phyloP scores from a whole-genome alignment of 208 protist genomes.

The Tritrichomonas musculus region DNA sequence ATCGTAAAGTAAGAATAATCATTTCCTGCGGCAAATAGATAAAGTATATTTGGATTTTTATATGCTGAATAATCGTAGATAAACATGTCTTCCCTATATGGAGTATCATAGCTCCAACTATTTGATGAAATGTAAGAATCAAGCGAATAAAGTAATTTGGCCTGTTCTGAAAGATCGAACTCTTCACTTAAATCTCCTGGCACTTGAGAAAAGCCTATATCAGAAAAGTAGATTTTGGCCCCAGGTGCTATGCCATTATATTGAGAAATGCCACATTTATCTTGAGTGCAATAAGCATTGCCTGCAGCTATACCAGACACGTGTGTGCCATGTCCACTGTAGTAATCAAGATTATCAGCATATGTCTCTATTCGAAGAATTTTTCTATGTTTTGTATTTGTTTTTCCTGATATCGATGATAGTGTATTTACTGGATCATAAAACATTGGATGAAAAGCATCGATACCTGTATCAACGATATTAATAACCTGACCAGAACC shows the following conservation, averaged over 20 bases:
- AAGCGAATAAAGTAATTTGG: neutral
- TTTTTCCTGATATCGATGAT: neutral
- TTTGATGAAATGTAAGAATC: neutral
- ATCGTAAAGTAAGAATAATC: neutral
- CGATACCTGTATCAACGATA: neutral
- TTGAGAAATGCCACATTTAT: neutral
- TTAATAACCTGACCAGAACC: neutral
- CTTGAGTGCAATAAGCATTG: neutral
- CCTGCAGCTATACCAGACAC: neutral
- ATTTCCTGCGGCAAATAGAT: neutral
- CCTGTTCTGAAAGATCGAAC: neutral
- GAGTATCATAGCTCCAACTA: neutral
- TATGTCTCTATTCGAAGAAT: neutral
- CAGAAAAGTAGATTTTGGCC: neutral
- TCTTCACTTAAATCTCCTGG: neutral
- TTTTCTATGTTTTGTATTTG: neutral
- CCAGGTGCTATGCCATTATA: neutral
- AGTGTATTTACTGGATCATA: neutral
- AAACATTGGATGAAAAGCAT: neutral
- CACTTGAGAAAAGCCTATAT: neutral
- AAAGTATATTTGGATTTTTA: neutral
- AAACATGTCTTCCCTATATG: neutral
- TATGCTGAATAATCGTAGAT: neutral
- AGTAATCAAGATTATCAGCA: neutral
- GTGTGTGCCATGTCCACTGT: neutral